Evolutionary conservation across 108 stramenopile species (phyloP), one percentile per base, ranked within the genome.

Genomic region (Schizochytrium sp.): DNA sequence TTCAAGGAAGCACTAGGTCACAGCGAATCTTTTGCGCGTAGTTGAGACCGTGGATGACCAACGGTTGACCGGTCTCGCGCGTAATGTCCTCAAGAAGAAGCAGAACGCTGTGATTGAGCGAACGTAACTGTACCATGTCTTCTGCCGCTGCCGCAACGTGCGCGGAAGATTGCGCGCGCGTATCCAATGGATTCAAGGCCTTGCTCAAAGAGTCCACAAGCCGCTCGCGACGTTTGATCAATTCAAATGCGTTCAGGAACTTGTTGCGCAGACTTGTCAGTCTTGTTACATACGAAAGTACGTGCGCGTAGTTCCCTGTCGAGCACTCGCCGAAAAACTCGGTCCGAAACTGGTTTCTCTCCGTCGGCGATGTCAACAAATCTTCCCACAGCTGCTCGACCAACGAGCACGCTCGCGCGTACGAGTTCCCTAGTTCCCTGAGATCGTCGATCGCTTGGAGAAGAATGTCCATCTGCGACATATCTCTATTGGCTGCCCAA

Each of bases 221-320:
- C 43, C 76, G 76, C 76, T 83, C 76, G 48, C 76, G 76, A 53
- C 76, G 45, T 23, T 83, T 83, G 51, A 83, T 83, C 2, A 83
- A 5, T 45, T 83, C 48, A 34, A 83, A 83, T 12, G 51, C 51
- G 51, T 83, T 47, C 23, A 83, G 28, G 28, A 83, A 45, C 51
- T 83, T 83, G 4, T 83, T 83, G 3, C 76, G 76, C n/a, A 83
- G 23, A 12, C 48, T 53, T 23, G 76, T 83, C n/a, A 83, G 76
- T 3, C 76, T 43, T 2, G 76, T 83, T 23, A 83, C 51, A 45
- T 53, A 47, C n/a, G 76, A 83, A 21, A 83, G 51, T 6, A 83
- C 76, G 25, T 83, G 76, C 45, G 76, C 51, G 51, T 83, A 83
- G 3, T 83, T 83, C 10, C 76, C 76, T 6, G 76, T 83, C n/a